Percentiles rank a stretch among this genome's conserved stretches.
These are phyloP conservation scores for Xylariaceae sp. DNA, from an alignment of 2,329 filamentous ascomycete species.

Conservation along the genomic window DNA sequence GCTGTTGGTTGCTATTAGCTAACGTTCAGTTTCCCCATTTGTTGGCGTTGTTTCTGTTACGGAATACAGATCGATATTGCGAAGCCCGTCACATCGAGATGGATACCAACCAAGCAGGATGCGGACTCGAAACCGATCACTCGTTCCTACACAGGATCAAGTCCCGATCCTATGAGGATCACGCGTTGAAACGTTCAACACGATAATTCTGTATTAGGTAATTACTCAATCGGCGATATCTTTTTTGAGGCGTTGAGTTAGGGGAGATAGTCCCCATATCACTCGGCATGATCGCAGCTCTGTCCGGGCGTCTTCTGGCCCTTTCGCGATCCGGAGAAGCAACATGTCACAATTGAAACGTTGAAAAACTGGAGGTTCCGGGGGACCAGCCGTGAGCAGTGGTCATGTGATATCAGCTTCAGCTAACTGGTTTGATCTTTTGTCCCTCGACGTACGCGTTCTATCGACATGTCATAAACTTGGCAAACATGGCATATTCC, in stretches of 20 bases:
- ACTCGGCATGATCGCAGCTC: too few relatives aligned
- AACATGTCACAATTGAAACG: too few relatives aligned
- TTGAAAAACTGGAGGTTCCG: not conserved
- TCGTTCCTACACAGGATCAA: not conserved
- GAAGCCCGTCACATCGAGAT: not conserved
- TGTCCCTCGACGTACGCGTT: not conserved
- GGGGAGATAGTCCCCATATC: too few relatives aligned
- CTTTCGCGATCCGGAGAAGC: too few relatives aligned
- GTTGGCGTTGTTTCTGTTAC: not conserved
- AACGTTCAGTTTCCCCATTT: not conserved
- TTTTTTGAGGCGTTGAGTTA: too few relatives aligned
- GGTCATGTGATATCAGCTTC: not conserved
- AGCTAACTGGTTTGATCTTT: not conserved
- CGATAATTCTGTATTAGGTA: not conserved
- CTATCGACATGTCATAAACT: not conserved
- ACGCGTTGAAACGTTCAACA: slow-evolving; percentile 3
- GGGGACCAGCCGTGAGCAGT: not conserved
- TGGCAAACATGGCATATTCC: not conserved
- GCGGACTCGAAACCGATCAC: not conserved
- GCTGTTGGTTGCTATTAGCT: not conserved
- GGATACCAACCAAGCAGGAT: not conserved
- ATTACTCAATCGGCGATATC: too few relatives aligned
- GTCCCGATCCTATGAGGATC: slow-evolving; percentile 3
- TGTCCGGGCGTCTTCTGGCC: too few relatives aligned
- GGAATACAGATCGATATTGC: not conserved